phyloP scores from a whole-genome alignment of 495 filamentous ascomycete species.

The Parathielavia hyrcaniae region DNA sequence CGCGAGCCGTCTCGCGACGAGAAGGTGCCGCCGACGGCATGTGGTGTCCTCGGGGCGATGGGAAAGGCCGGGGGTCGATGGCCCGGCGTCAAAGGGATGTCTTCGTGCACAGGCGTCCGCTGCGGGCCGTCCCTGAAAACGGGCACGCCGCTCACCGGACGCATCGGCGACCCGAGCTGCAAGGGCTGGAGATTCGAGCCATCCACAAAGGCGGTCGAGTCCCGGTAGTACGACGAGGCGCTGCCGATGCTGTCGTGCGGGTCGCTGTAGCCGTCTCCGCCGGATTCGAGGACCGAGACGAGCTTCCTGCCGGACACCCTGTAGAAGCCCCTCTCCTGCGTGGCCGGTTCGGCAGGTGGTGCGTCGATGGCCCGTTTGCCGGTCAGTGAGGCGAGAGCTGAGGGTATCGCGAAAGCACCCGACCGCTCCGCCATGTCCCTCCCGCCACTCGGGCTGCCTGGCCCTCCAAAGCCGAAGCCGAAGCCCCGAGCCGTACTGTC shows the following conservation, averaged over 20 bases:
- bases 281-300: conserved; percentile 60
- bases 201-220: conserved; percentile 43
- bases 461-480: conserved; percentile 14
- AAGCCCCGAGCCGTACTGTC: conserved; percentile 16
- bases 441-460: conserved; percentile 14
- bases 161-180: conserved; percentile 44
- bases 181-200: conserved; percentile 25
- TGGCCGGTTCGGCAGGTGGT: conserved; percentile 37
- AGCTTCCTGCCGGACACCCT: conserved; percentile 65
- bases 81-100: conserved; percentile 34
- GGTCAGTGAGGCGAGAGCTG: conserved; percentile 46
- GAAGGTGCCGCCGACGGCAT: conserved; percentile 43
- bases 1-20: conserved; percentile 44
- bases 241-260: conserved; percentile 44
- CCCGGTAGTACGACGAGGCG: conserved; percentile 45
- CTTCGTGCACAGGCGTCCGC: conserved; percentile 40
- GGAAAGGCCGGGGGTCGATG: conserved; percentile 25
- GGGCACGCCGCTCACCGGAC: conserved; percentile 42
- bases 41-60: conserved; percentile 25
- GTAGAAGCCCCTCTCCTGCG: conserved; percentile 43
- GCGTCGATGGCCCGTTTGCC: conserved; percentile 45
- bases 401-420: conserved; percentile 50
- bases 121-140: conserved; percentile 42
- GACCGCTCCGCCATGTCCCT: conserved; percentile 46
- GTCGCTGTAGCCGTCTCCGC: conserved; percentile 65